Conservation (phyloP, 2,329 filamentous ascomycete species). For the Aspergillus ustus region DNA sequence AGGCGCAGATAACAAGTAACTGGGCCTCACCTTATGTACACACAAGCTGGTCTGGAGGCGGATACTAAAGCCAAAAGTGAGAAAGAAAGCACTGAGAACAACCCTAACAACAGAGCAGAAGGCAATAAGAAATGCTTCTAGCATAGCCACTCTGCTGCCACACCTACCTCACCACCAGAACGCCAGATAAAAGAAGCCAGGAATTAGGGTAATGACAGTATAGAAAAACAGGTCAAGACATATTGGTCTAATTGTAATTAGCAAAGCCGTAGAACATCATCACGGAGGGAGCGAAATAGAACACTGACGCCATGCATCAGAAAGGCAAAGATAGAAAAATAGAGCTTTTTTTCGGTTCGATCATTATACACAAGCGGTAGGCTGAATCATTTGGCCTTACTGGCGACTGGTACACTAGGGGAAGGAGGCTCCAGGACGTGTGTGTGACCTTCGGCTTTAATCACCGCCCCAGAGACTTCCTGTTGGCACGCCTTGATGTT, state of each 20-base stretch:
- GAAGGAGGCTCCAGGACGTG: conserved; percentile 78
- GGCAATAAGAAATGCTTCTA: conserved; percentile 20
- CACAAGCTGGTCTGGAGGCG: conserved; percentile 8
- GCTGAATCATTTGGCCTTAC: conserved; percentile 40
- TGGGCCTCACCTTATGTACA: conserved; percentile 3
- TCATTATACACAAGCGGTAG: conserved; percentile 16
- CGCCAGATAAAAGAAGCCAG: conserved; percentile 21
- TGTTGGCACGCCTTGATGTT: conserved; percentile 82
- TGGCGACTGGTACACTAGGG: conserved; percentile 38
- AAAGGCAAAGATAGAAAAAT: conserved; percentile 5
- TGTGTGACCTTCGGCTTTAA: conserved; percentile 75
- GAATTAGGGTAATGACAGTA: conserved; percentile 16
- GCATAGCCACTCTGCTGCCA: conserved; percentile 18
- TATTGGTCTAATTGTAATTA: conserved; percentile 10
- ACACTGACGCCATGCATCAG: conserved; percentile 15
- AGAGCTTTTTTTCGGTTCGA: conserved; percentile 13
- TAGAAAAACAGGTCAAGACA: conserved; percentile 15
- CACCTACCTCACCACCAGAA: conserved; percentile 22
- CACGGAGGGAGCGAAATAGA: conserved; percentile 16
- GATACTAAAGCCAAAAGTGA: conserved; percentile 11
- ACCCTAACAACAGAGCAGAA: conserved; percentile 12
- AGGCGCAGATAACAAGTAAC: conserved; percentile 14
- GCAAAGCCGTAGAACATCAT: conserved; percentile 15
- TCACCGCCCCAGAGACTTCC: conserved; percentile 72
- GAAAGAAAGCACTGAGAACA: neutral